A percentile compares a stretch with the other conserved stretches of the same genome.
These are phyloP conservation scores for Athelia psychrophila DNA, from an alignment of 1,284 basidiomycete species.

Conservation along the genomic window DNA sequence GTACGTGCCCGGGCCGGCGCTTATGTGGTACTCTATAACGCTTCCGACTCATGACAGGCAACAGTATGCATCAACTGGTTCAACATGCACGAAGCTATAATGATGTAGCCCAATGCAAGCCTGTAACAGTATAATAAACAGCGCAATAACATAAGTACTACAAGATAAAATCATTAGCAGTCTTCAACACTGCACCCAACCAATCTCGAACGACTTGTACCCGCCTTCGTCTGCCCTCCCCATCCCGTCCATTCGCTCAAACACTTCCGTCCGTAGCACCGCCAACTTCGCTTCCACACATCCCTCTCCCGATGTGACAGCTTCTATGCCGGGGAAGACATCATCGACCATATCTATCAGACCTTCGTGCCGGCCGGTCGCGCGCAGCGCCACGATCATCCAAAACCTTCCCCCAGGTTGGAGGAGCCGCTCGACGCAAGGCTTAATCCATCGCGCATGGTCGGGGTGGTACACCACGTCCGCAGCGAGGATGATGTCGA, in stretches of 20 bases:
- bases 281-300: constrained; percentile 28
- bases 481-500: constrained; percentile 61
- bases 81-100: too few species aligned
- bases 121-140: too few species aligned
- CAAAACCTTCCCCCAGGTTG: constrained; percentile 54
- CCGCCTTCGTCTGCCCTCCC: constrained; percentile 69
- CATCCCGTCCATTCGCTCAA: constrained; percentile 46
- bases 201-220: constrained; percentile 67
- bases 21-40: too few species aligned
- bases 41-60: too few species aligned
- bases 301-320: constrained; percentile 1
- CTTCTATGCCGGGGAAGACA: constrained; percentile 41
- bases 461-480: constrained; percentile 71
- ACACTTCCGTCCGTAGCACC: constrained; percentile 42
- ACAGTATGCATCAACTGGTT: too few species aligned
- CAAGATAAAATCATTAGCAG: too few species aligned
- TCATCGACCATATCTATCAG: constrained; percentile 56
- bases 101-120: too few species aligned
- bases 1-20: too few species aligned
- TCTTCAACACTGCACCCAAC: constrained; percentile 49
- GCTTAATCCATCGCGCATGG: constrained; percentile 66
- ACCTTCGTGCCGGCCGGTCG: constrained; percentile 63
- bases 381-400: constrained; percentile 69
- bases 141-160: too few species aligned
- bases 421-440: constrained; percentile 52